A percentile compares a stretch with the other conserved stretches of the same genome.
Evolutionary conservation across 2,329 filamentous ascomycete genomes (phyloP).

Genomic region (Elsinoe fawcettii): DNA sequence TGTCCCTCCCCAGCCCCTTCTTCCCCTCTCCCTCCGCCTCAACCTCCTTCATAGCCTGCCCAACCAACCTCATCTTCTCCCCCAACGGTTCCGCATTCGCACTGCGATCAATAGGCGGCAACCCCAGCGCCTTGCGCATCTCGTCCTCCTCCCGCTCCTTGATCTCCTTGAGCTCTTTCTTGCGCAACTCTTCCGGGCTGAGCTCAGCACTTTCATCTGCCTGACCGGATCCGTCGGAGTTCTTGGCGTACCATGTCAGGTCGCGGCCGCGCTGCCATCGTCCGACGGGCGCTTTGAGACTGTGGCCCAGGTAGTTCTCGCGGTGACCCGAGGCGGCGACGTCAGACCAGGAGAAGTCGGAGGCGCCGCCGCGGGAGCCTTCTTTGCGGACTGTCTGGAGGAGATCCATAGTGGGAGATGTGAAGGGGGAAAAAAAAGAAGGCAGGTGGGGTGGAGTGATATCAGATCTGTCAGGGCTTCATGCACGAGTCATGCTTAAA

Average conservation of each 20-base stretch:
- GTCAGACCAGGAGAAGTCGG: constrained; percentile 95
- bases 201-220: constrained; percentile 47
- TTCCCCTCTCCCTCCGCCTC: constrained; percentile 34
- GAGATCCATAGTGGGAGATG: constrained; percentile 64
- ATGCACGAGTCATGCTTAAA: neutral
- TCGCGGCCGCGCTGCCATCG: constrained; percentile 80
- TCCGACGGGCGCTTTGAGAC: constrained; percentile 79
- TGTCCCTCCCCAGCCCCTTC: constrained; percentile 17
- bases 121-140: constrained; percentile 70
- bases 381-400: constrained; percentile 90
- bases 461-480: neutral
- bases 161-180: constrained; percentile 61
- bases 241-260: constrained; percentile 57
- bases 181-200: constrained; percentile 55
- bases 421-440: neutral
- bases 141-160: constrained; percentile 94
- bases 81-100: constrained; percentile 47
- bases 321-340: constrained; percentile 80
- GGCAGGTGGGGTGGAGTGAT: neutral
- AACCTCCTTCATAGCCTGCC: constrained; percentile 45
- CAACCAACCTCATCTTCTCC: constrained; percentile 40
- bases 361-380: constrained; percentile 71
- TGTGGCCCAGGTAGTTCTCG: constrained; percentile 86
- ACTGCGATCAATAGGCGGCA: constrained; percentile 62
- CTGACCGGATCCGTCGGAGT: constrained; percentile 43